Percentiles rank a stretch among this genome's conserved stretches.
phyloP scores from a whole-genome alignment of 2,329 filamentous ascomycete species.

The Zarea fungicola region DNA sequence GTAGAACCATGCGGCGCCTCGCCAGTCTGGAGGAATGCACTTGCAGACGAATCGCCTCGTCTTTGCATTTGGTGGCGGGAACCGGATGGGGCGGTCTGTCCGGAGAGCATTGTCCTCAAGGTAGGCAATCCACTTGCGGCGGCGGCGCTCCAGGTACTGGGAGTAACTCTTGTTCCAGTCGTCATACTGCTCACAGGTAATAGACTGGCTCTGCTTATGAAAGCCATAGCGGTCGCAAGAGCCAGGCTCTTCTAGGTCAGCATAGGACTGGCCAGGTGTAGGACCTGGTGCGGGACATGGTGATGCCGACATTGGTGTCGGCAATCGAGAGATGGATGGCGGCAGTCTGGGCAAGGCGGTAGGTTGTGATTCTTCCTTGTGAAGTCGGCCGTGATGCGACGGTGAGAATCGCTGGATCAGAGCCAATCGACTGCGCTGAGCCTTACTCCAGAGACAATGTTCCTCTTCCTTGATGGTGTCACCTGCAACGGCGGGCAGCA shows the following conservation, averaged over 20 bases:
- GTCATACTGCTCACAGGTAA: conserved; percentile 73
- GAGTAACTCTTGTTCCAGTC: conserved; percentile 72
- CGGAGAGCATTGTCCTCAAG: conserved; percentile 72
- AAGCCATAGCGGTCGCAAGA: conserved; percentile 83
- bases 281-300: conserved; percentile 12
- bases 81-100: conserved; percentile 66
- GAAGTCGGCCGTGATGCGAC: conserved; percentile 21
- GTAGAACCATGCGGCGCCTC: conserved; percentile 95
- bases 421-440: conserved; percentile 45
- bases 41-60: conserved; percentile 88
- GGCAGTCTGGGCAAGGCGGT: too few relatives aligned
- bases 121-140: conserved; percentile 75
- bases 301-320: conserved; percentile 9
- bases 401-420: conserved; percentile 33
- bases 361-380: too few relatives aligned
- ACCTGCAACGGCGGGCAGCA: conserved; percentile 32
- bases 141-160: conserved; percentile 66
- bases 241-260: conserved; percentile 42
- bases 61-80: conserved; percentile 75
- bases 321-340: conserved; percentile 15
- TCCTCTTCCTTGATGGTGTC: conserved; percentile 18
- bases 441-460: conserved; percentile 12
- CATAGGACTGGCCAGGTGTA: conserved; percentile 12
- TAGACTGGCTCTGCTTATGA: conserved; percentile 77
- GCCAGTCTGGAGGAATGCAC: conserved; percentile 88